Conservation (phyloP, 768 basidiomycete genomes). For the Hirschioporus abietinus region DNA sequence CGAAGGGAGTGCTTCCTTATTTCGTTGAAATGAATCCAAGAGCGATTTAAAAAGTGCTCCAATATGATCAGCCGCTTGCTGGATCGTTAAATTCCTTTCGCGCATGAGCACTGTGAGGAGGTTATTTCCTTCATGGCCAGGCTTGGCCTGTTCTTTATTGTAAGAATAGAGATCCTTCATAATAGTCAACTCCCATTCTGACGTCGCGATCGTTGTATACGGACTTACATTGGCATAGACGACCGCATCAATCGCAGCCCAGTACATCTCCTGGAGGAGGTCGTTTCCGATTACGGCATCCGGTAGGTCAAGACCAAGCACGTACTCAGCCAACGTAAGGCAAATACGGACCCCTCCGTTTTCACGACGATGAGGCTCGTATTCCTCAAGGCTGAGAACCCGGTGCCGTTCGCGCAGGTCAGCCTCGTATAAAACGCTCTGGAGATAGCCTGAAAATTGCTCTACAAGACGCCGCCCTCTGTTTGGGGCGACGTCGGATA, state of each 20-base stretch:
- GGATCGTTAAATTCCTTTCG: constrained; percentile 17
- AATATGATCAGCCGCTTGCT: constrained; percentile 40
- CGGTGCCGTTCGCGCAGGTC: constrained; percentile 15
- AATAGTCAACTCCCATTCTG: neutral
- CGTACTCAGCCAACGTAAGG: constrained; percentile 22
- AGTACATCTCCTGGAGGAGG: constrained; percentile 15
- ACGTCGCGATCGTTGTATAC: neutral
- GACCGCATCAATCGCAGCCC: constrained; percentile 21
- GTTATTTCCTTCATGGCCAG: constrained; percentile 22
- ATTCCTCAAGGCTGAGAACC: constrained; percentile 19
- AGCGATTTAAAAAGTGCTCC: constrained; percentile 45
- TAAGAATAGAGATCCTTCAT: constrained; percentile 27
- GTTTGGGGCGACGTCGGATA: constrained; percentile 34
- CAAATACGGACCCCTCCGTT: constrained; percentile 20
- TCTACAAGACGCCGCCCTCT: constrained; percentile 12
- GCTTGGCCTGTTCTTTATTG: constrained; percentile 25
- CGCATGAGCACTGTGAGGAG: constrained; percentile 25
- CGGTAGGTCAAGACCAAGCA: constrained; percentile 21
- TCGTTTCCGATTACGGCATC: constrained; percentile 21
- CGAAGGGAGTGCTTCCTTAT: constrained; percentile 42
- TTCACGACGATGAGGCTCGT: constrained; percentile 21
- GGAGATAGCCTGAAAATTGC: constrained; percentile 8
- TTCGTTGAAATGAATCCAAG: constrained; percentile 45
- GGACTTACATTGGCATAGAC: constrained; percentile 22
- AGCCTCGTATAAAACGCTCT: constrained; percentile 12